Conservation (phyloP, 139 green algal genomes). For the Zygnema circumcarinatum region DNA sequence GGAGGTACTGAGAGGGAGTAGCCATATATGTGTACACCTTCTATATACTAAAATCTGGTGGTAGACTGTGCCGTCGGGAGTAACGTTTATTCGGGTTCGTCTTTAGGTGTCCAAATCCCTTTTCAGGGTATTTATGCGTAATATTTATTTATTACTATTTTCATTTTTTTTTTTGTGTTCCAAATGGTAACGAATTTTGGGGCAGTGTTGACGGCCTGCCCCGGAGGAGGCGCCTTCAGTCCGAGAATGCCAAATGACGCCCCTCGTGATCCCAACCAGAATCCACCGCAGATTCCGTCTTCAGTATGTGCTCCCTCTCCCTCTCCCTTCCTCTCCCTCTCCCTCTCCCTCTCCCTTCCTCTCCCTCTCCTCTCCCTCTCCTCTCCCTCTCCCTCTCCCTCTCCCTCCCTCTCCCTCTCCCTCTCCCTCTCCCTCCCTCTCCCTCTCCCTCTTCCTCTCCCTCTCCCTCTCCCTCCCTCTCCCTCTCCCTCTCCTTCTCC, state of each 20-base stretch:
- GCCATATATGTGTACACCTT: too few species aligned
- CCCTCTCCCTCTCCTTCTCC: too few species aligned
- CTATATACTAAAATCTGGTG: too few species aligned
- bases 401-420: not conserved
- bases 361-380: not conserved
- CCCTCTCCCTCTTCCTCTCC: not conserved
- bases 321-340: not conserved
- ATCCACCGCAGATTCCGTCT: constrained; percentile 1
- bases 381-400: not conserved
- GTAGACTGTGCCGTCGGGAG: too few species aligned
- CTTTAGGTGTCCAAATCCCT: too few species aligned
- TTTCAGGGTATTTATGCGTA: too few species aligned
- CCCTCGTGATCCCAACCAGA: constrained; percentile 4
- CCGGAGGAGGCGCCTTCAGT: constrained; percentile 31
- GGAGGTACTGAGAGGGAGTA: too few species aligned
- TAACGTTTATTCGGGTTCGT: too few species aligned
- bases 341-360: not conserved
- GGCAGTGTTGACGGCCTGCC: constrained; percentile 23
- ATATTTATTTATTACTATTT: not conserved
- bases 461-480: too few species aligned
- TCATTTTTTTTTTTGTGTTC: constrained; percentile 5
- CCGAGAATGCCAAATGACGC: constrained; percentile 23
- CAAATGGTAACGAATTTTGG: too few species aligned
- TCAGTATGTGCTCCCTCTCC: not conserved
- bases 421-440: not conserved